Evolutionary conservation across 2,329 filamentous ascomycete species (phyloP).

Genomic region (Sarocladium strictum): DNA sequence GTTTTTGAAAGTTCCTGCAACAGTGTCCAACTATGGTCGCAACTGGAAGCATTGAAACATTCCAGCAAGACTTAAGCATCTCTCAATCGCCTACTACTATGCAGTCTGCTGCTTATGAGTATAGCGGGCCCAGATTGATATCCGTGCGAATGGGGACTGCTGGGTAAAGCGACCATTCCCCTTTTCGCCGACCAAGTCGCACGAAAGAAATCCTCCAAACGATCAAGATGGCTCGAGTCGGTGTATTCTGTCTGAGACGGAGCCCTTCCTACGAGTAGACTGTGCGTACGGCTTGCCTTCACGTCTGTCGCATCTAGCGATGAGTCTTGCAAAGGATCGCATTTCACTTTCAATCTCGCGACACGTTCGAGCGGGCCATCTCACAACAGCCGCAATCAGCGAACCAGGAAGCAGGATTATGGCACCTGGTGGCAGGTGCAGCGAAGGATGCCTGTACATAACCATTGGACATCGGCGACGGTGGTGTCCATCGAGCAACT

Average conservation of each 20-base stretch:
- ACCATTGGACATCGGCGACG: not conserved
- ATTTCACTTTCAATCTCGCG: not conserved
- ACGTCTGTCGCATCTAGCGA: not conserved
- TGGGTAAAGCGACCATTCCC: no score
- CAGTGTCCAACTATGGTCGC: not conserved
- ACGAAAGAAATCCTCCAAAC: no score
- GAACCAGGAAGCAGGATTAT: not conserved
- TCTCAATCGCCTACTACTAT: no score
- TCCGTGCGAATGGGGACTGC: no score
- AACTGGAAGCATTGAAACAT: not conserved
- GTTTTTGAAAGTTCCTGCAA: not conserved
- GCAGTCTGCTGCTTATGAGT: no score
- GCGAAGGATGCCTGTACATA: slow-evolving; percentile 1
- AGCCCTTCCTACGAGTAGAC: not conserved
- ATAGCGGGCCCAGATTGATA: no score
- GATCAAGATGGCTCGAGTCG: no score
- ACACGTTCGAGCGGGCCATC: not conserved
- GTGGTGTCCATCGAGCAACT: slow-evolving; percentile 9
- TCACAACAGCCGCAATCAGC: not conserved
- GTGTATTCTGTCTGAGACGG: no score
- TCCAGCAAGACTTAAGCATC: not conserved
- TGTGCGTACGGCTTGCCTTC: not conserved
- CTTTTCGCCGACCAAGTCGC: no score
- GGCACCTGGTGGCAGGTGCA: not conserved
- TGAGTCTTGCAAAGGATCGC: not conserved